Conservation (phyloP, 73 alveolate species). For the Paramecium sexaurelia region DNA sequence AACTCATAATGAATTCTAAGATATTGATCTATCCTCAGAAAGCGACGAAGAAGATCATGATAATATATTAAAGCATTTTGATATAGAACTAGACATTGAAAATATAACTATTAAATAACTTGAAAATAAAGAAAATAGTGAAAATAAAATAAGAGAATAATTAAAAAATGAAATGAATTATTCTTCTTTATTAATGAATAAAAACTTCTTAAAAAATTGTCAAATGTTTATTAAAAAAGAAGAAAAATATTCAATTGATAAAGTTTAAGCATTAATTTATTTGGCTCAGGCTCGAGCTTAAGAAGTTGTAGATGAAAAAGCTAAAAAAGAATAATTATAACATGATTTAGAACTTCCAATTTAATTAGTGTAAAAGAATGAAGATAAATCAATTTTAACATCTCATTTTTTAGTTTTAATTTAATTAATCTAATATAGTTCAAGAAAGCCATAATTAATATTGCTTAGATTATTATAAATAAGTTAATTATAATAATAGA, state of each 20-base stretch:
- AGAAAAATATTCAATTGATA: not conserved
- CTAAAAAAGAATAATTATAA: not conserved
- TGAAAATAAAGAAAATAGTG: not conserved
- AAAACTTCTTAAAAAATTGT: not conserved
- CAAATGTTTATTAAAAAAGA: not conserved
- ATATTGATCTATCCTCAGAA: not conserved
- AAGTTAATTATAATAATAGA: not conserved
- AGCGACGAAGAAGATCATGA: not conserved
- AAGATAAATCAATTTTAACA: not conserved
- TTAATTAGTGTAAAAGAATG: not conserved
- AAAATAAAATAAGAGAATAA: not conserved
- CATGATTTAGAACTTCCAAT: not conserved
- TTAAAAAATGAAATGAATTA: constrained; percentile 1
- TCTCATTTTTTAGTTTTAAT: not conserved
- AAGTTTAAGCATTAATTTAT: not conserved
- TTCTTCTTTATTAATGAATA: not conserved
- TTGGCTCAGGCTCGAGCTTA: not conserved
- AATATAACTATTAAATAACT: not conserved
- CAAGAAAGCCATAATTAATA: not conserved
- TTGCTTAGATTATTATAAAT: not conserved
- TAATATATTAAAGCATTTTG: not conserved
- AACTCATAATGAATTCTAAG: not conserved
- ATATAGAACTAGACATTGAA: not conserved
- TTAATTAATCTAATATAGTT: not conserved
- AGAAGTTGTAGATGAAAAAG: not conserved